phyloP scores from a whole-genome alignment of 371 early-diverging fungal species.

The Rhizopus delemar region DNA sequence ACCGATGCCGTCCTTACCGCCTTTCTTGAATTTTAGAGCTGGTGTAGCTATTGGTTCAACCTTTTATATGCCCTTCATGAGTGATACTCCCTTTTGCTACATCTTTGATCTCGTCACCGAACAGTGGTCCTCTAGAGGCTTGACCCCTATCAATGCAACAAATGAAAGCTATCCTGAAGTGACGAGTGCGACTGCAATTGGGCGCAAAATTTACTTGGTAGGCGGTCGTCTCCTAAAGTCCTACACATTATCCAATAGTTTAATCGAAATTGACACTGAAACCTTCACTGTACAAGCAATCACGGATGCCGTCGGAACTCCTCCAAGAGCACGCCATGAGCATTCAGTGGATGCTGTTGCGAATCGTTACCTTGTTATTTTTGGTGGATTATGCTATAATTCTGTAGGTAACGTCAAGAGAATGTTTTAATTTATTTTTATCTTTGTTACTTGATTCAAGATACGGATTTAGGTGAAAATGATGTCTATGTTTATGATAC shows the following conservation, averaged over 20 bases:
- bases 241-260: conserved; percentile 25
- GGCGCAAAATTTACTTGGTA: conserved; percentile 26
- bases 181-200: conserved; percentile 26
- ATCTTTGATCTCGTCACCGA: conserved; percentile 22
- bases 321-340: conserved; percentile 37
- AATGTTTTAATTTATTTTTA: background rate
- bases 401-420: conserved; percentile 25
- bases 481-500: conserved; percentile 36
- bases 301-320: conserved; percentile 18
- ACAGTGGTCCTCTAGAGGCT: conserved; percentile 17
- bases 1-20: conserved; percentile 9
- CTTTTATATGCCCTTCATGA: conserved; percentile 35
- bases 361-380: conserved; percentile 30
- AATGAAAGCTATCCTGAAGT: conserved; percentile 20
- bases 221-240: conserved; percentile 32
- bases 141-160: conserved; percentile 8
- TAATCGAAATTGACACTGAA: conserved; percentile 26
- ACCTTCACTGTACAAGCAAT: conserved; percentile 14
- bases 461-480: conserved; percentile 31
- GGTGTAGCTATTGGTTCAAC: conserved; percentile 23
- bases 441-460: background rate
- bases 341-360: conserved; percentile 31
- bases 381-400: conserved; percentile 43
- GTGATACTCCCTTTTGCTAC: conserved; percentile 26
- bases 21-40: conserved; percentile 25